Percentiles rank a stretch among this genome's conserved stretches.
phyloP scores from a whole-genome alignment of 805 yeast species.

The Spathaspora passalidarum region DNA sequence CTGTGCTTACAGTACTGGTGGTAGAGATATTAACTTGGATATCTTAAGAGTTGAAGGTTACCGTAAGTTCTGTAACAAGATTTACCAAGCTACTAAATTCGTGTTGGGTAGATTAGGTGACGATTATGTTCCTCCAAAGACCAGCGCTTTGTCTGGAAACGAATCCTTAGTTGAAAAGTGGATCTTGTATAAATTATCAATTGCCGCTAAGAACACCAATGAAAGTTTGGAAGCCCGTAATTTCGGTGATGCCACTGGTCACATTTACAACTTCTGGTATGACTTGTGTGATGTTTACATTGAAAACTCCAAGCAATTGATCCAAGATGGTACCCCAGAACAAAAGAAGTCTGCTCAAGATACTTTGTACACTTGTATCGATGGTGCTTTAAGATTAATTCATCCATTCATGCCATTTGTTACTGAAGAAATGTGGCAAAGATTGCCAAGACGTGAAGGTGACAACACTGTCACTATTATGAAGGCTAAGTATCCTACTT shows the following conservation, averaged over 20 bases:
- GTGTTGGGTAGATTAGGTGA: conserved; percentile 90
- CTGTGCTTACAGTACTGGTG: conserved; percentile 98
- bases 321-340: conserved; percentile 82
- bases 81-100: conserved; percentile 97
- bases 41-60: conserved; percentile 97
- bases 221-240: conserved; percentile 78
- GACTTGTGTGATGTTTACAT: conserved; percentile 97
- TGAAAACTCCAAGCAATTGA: conserved; percentile 92
- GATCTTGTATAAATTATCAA: conserved; percentile 85
- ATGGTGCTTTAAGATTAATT: conserved; percentile 84
- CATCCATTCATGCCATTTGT: conserved; percentile 99
- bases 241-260: conserved; percentile 82
- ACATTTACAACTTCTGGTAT: conserved; percentile 92
- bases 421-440: conserved; percentile 99
- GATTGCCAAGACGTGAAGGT: conserved; percentile 81
- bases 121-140: conserved; percentile 78
- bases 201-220: conserved; percentile 62
- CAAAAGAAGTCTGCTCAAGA: conserved; percentile 91
- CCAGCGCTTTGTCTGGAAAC: conserved; percentile 61
- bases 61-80: conserved; percentile 99
- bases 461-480: conserved; percentile 72
- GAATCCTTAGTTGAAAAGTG: conserved; percentile 94
- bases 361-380: conserved; percentile 89
- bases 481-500: conserved; percentile 76
- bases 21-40: conserved; percentile 95